Base-by-base conservation (phyloP, 371 early-diverging fungal species). In the Circinella umbellata region DNA sequence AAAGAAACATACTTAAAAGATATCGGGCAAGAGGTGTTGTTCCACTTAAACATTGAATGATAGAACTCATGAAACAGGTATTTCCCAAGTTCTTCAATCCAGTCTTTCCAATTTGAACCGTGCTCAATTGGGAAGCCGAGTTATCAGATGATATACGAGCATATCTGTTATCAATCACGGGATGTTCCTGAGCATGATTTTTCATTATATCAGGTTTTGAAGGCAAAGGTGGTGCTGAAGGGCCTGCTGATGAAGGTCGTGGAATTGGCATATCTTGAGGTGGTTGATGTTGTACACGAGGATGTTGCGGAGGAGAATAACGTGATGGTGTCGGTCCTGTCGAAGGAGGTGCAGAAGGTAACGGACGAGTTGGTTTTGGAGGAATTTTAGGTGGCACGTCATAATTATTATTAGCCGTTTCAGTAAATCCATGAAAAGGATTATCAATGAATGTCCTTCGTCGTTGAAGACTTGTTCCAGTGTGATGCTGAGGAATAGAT, bases 1-100 rank as follows among this genome's bases (percentile, higher is more conserved):
- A 37, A 15, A 35, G n/a, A 18, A 46, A 73, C 75, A 63, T 76
- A 86, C 84, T 75, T 51, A 90, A 72, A 71, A 94, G 97, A 76
- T 92, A 97, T 34, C 93, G 84, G 3, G 95, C 86, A 36, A 98
- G 81, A 14, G 96, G 96, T 42, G 89, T 80, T 3, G 96, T 96
- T 8, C 92, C 93, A 54, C 90, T 91, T 60, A 99, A 70, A 73
- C 98, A 98, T 77, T 99, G 99, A 35, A 99, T 79, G 27, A 93
- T 90, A 4, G 96, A 94, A 80, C 98, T 99, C 96, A 99, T 96
- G 77, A 90, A 99, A 76, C 99, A 99, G 0, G 99, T 98, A 75
- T 99, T 99, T 38, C 99, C 99, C 48, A 99, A 72, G 75, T 99
- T 99, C 66, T 90, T 91, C 68, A 99, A 77, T 4, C 99, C 99